Evolutionary conservation across 495 filamentous ascomycete genomes (phyloP).

Genomic region (Podospora sp.): DNA sequence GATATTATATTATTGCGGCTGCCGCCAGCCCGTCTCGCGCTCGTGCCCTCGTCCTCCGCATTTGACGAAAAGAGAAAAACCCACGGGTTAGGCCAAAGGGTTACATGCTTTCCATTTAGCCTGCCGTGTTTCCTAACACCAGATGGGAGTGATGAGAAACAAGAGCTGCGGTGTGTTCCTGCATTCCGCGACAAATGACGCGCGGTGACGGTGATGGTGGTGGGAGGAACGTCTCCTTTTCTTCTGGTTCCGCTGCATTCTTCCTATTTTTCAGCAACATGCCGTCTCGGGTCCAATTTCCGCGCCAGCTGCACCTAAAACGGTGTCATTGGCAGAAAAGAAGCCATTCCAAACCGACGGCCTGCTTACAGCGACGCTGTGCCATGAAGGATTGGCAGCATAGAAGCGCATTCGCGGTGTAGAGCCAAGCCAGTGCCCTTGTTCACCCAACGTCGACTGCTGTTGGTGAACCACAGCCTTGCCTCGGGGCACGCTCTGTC

Average conservation of each 20-base stretch:
- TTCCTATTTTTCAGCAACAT: background rate
- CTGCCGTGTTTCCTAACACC: background rate
- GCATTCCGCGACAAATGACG: background rate
- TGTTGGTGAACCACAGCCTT: no score
- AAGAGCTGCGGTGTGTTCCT: background rate
- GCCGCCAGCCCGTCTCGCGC: background rate
- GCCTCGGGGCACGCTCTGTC: background rate
- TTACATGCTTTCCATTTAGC: constrained; percentile 17
- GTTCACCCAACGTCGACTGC: no score
- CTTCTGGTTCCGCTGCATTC: background rate
- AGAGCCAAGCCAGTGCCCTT: no score
- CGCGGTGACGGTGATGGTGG: background rate
- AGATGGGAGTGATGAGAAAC: background rate
- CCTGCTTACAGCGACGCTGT: background rate
- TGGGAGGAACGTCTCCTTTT: background rate
- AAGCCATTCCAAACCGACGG: background rate
- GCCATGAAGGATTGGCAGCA: background rate
- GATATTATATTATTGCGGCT: constrained; percentile 16
- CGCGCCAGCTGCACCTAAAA: background rate
- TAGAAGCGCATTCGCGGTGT: background rate
- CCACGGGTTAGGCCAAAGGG: constrained; percentile 17
- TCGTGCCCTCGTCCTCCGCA: constrained; percentile 14
- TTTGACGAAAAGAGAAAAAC: constrained; percentile 15
- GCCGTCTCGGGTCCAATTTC: background rate
- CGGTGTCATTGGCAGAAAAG: background rate